phyloP scores from a whole-genome alignment of 306 rosid genomes.

The Lathyrus oleraceus region DNA sequence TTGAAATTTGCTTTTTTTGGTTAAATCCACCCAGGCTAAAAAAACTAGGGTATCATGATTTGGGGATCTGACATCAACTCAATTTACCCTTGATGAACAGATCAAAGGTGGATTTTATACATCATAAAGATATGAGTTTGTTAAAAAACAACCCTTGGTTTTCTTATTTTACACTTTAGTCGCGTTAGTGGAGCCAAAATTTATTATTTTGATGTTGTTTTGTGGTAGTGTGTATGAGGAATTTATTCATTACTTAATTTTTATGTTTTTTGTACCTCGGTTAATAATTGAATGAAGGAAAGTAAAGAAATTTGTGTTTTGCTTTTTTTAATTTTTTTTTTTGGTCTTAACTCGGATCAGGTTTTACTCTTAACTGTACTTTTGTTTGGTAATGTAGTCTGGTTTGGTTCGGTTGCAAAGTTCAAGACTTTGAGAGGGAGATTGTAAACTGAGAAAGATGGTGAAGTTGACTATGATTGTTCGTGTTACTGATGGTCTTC shows the following conservation, averaged over 20 bases:
- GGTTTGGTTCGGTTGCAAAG: constrained; percentile 27
- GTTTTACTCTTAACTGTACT: constrained; percentile 26
- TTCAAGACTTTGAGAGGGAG: constrained; percentile 32
- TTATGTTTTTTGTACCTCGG: neutral
- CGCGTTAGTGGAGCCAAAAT: neutral
- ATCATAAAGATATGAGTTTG: neutral
- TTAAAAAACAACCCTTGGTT: neutral
- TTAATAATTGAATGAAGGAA: neutral
- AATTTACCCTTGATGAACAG: neutral
- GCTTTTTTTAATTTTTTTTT: neutral
- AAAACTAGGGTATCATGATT: neutral
- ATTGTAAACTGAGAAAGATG: constrained; percentile 63
- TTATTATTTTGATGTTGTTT: constrained; percentile 3
- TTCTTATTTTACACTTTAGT: neutral
- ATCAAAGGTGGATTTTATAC: neutral
- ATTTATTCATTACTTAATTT: neutral
- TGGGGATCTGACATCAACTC: neutral
- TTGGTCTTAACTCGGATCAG: neutral
- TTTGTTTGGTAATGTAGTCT: constrained; percentile 25
- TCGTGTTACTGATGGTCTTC: constrained; percentile 95
- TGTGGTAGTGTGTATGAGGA: neutral
- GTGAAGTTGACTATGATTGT: constrained; percentile 96
- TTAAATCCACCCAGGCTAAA: constrained; percentile 25
- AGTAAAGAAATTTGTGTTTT: neutral
- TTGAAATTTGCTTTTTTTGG: constrained; percentile 18